These are phyloP conservation scores for Cucumis melo DNA, from an alignment of 306 rosid genomes.

Conservation along the genomic window DNA sequence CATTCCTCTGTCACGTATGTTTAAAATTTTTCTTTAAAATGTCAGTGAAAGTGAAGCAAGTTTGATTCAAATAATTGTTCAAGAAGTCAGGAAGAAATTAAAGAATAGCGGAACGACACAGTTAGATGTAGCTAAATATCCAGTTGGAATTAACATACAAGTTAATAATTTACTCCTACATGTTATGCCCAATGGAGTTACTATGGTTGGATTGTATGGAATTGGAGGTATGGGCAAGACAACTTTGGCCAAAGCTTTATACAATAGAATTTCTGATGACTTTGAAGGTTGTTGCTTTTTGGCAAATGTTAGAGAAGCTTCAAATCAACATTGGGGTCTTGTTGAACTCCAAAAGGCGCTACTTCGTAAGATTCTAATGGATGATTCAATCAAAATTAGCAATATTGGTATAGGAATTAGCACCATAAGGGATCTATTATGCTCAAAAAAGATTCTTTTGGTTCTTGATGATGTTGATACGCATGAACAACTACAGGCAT, in stretches of 20 bases:
- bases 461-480: too few relatives aligned
- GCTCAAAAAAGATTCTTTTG: too few relatives aligned
- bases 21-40: neutral
- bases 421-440: too few relatives aligned
- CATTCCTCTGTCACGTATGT: neutral
- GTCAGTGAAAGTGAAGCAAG: neutral
- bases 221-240: conserved; percentile 1
- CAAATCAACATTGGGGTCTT: neutral
- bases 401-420: too few relatives aligned
- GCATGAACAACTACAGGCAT: too few relatives aligned
- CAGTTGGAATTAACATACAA: neutral
- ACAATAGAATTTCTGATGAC: neutral
- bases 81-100: neutral
- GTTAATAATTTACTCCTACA: neutral
- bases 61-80: neutral
- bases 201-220: conserved; percentile 2
- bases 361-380: neutral
- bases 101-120: too few relatives aligned
- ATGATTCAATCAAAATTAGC: neutral
- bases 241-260: conserved; percentile 9
- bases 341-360: conserved; percentile 5
- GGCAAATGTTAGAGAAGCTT: neutral
- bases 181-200: neutral
- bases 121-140: neutral
- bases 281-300: neutral